Evolutionary conservation across 306 rosid species (phyloP), one percentile per base, ranked within the genome.

Genomic region (Rosa multiflora): DNA sequence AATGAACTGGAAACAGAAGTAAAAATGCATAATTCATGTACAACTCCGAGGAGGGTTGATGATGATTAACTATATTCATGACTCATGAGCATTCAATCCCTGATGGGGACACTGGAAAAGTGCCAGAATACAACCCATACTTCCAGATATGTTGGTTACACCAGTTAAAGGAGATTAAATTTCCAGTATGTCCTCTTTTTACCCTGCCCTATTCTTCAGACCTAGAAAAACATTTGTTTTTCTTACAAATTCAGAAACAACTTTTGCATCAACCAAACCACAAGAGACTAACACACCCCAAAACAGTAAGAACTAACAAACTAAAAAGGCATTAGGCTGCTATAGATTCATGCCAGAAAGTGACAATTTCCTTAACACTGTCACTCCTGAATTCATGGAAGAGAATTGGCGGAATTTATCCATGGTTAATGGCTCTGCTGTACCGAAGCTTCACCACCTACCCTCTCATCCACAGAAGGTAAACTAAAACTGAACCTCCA

Each of bases 401-500:
- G 74, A 73, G 79, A 84, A 81, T 80, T 76, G 82, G 83, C 77
- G 42, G 82, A 62, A 86, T 56, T 78, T 86, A 83, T 81, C 74
- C 64, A 82, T 55, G 93, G 88, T 79, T 70, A 77, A 70, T 83
- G 86, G 82, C 70, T 80, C 83, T 76, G 80, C 87, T 86, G 81
- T 86, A 83, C 86, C 83, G 80, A 71, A 81, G 88, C 85, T 84
- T 88, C 88, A 72, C 86, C 86, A 82, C 85, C 88, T 84, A 79
- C 90, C 89, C 78, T 39, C 80, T 48, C 80, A 63, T 77, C 82
- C 83, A 80, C 84, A 82, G 97, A 91, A 94, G 93, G 92, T 78
- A 90, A 88, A 87, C 88, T 86, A 89, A 90, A 86, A 84, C 77
- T 87, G 51, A 87, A 89, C 99, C 99, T 89, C 98, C 95, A 83